These are phyloP conservation scores for Colletotrichum eleusines DNA, from an alignment of 2,329 filamentous ascomycete genomes.

Conservation along the genomic window DNA sequence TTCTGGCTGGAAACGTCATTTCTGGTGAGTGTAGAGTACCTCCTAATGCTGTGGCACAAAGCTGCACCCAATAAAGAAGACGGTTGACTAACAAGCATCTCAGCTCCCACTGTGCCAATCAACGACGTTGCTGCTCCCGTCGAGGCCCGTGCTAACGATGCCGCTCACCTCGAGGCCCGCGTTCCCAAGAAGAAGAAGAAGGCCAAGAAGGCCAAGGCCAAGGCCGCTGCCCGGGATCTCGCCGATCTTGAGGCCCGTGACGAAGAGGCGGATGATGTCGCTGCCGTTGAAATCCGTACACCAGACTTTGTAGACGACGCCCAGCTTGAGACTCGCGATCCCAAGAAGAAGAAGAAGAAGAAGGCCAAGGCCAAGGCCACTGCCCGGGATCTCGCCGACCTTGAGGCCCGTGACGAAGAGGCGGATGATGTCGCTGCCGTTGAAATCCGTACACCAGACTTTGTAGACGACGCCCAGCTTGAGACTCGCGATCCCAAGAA, in stretches of 20 bases:
- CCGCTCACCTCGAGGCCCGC: constrained; percentile 32
- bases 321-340: not conserved
- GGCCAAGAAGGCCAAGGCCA: constrained; percentile 7
- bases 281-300: not conserved
- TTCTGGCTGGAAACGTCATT: constrained; percentile 34
- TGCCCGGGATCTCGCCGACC: not conserved
- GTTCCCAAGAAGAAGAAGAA: constrained; percentile 30
- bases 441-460: too few relatives aligned
- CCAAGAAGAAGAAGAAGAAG: not conserved
- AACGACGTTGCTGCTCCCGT: constrained; percentile 24
- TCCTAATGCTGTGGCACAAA: too few relatives aligned
- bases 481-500: too few relatives aligned
- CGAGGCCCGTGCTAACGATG: constrained; percentile 25
- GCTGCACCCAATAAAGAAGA: too few relatives aligned
- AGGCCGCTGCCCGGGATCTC: not conserved
- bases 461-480: too few relatives aligned
- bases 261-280: not conserved
- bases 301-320: not conserved
- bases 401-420: not conserved
- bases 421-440: not conserved
- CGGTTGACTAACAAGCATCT: not conserved
- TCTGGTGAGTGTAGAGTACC: constrained; percentile 11
- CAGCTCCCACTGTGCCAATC: constrained; percentile 23
- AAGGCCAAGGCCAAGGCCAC: not conserved
- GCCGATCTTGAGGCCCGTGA: not conserved